Base-by-base conservation (phyloP, 345 rosid genomes). In the Cochlearia excelsa region DNA sequence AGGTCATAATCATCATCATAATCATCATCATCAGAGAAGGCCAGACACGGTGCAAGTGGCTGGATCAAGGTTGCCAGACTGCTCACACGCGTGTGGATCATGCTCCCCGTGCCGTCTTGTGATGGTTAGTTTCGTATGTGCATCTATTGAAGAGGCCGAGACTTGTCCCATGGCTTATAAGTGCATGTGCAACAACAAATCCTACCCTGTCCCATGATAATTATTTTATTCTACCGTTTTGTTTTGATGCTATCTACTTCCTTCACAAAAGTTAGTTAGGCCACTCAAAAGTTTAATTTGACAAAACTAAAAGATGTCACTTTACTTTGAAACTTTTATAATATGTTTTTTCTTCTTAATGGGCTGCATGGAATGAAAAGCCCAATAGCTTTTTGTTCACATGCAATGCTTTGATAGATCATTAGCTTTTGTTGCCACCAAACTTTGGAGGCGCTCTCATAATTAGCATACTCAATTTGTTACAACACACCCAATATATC, bases 91-190 rank as follows among this genome's bases (percentile, higher is more conserved):
- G 8, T 90, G 96, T 52, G 97, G 97, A 26, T 90, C 96, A 6
- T 90, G 97, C 75, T 75, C 75, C 4, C 95, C 99, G 5, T 93
- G 97, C 53, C 76, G 86, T 54, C 83, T 93, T 54, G 97, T 93
- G 40, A 85, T 89, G 88, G 91, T 93, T 45, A 89, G 97, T 84
- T 87, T 84, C 54, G 86, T 85, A 11, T 89, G 99, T 62, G 80
- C 99, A 33, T 67, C 95, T 8, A 63, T 86, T 4, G 82, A 82
- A 66, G 97, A 89, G 71, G 97, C 97, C 3, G 97, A 93, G 84
- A 80, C 99, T 37, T 93, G 99, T 77, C 99, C 97, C 6, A 81
- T 93, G 80, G 86, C 95, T 67, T 89, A 93, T 73, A 93, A 85
- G 75, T 93, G 99, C 84, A 84, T 84, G 97, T 93, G 99, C 56